Base-by-base conservation (phyloP, 1,284 basidiomycete species). In the Pyrrhoderma lamaoense region DNA sequence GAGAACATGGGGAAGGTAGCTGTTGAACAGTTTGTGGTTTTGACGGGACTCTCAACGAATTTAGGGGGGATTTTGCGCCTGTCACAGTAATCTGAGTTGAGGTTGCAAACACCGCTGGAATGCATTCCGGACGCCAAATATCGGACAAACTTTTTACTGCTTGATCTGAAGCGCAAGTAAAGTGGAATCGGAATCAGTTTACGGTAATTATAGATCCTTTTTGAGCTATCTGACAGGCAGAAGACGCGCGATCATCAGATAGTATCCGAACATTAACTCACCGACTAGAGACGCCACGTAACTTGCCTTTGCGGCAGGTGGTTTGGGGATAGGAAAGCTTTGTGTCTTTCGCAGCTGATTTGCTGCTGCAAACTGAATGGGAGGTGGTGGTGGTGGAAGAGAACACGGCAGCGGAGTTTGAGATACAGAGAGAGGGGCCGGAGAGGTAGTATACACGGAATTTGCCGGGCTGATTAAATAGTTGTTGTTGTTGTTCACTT, bases 81-180 rank as follows among this genome's bases (percentile, higher is more conserved):
- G 64, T 53, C 11, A 67, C 61, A 25, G 61, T 57, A 22, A 68
- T 63, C 31, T 63, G 64, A 9, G 65, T 60, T 13, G 74, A 72
- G 1, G 71, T 71, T 48, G 75, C 64, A 63, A 85, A 88, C 22
- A 76, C 72, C 22, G 61, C 48, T 1, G 86, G 85, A 38, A 88
- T 82, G 60, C 83, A 77, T 60, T 86, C 77, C 2, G 79, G 77
- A 44, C 71, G 79, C 85, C 85, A 88, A 64, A 85, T 82, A 58
- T 88, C 82, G 62, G 75, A 79, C 49, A 88, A 65, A 4, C 76
- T 80, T 61, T 81, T 82, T 54, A 88, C 77, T 40, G 85, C 79
- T 78, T 86, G 81, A 71, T 88, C 85, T 88, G 64, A 42, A 56
- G 45, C 53, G 40, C 47, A 44, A 36, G 51, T 45, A 45, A 46